Conservation (phyloP, 2,329 filamentous ascomycete genomes). For the Ilyonectria mors-panacis region DNA sequence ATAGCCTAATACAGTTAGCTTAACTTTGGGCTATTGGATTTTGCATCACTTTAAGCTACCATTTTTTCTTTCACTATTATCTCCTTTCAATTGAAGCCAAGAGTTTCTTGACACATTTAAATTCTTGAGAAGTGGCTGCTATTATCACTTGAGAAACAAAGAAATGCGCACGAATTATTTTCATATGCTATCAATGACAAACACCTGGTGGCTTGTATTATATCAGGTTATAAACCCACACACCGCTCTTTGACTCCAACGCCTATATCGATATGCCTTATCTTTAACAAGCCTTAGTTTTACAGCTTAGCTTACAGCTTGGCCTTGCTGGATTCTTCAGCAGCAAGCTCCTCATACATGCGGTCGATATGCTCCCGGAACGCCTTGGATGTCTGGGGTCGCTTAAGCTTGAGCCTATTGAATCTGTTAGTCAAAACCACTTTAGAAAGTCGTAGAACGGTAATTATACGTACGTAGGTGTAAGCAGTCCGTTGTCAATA, state of each 20-base stretch:
- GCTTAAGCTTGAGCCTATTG: slow-evolving; percentile 71
- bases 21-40: too few species aligned
- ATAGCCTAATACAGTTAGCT: too few species aligned
- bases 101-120: slow-evolving; percentile 1
- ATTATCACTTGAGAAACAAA: background rate
- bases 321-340: slow-evolving; percentile 35
- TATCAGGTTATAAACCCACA: background rate
- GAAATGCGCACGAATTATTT: background rate
- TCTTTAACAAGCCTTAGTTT: background rate
- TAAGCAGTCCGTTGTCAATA: slow-evolving; percentile 91
- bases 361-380: slow-evolving; percentile 68
- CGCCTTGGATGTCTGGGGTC: slow-evolving; percentile 68
- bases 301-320: slow-evolving; percentile 43
- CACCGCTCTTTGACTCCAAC: slow-evolving; percentile 6
- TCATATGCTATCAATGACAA: background rate
- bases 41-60: too few species aligned
- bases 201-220: background rate
- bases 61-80: too few species aligned
- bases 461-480: slow-evolving; percentile 80
- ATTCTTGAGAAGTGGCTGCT: background rate
- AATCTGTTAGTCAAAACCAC: slow-evolving; percentile 28
- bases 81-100: too few species aligned
- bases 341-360: slow-evolving; percentile 68
- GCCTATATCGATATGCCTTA: slow-evolving; percentile 5
- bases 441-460: background rate